Base-by-base conservation (phyloP, 225 moss, liverwort and hornwort genomes). In the Takakia lepidozioides region DNA sequence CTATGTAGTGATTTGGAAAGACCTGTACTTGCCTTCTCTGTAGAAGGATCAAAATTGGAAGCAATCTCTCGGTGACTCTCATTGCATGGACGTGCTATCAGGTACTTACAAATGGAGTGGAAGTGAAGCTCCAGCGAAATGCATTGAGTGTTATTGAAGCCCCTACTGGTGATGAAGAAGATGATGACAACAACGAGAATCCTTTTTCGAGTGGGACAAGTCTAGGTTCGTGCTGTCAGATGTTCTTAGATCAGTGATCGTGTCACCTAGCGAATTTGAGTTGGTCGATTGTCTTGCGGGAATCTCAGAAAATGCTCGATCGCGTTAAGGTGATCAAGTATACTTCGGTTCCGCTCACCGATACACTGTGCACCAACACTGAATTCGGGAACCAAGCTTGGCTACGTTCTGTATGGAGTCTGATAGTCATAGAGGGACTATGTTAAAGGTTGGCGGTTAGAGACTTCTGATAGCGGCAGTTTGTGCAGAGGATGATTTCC, bases 81-180 rank as follows among this genome's bases (percentile, higher is more conserved):
- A 32, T 32, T 32, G 8, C 32, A 7, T 0, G 7, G 32, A 7
- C 32, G 1, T 7, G 8, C 32, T 1, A 32, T 32, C 76, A 82
- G 81, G 69, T 82, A 51, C 65, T 82, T 19, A 70, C 77, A 16
- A 82, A 79, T 51, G 73, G 81, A 7, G 77, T 69, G 6, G 73
- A 82, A 69, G 81, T 82, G 15, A 82, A 82, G 66, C 60, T 82
- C n/a, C 81, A 82, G 43, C 77, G 81, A 19, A 82, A 82, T 61
- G 81, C 81, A 18, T 54, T 82, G 59, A 82, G 81, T 30, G 81
- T 82, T 27, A 73, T 82, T 51, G 81, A 76, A 67, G 72, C 72
- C 10, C 77, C 81, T 32, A 68, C 66, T 56, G 81, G 81, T 25
- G 69, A 77, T 39, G 81, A 81, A 60, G 77, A 82, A 44, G 58